Conservation (phyloP, 2,329 filamentous ascomycete species). For the Grosmannia huntii region DNA sequence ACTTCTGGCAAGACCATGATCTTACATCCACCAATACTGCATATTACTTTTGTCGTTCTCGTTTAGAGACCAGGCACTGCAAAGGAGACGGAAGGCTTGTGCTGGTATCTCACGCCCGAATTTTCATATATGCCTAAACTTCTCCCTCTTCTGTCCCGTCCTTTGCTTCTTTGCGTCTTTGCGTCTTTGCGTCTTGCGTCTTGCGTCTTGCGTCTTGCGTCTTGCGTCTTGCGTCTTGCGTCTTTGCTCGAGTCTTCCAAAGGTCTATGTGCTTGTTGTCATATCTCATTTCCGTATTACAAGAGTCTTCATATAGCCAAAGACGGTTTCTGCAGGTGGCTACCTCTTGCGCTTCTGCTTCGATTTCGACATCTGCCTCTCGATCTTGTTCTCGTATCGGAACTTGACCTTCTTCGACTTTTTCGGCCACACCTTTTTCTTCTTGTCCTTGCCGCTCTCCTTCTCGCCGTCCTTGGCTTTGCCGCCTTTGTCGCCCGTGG, state of each 20-base stretch:
- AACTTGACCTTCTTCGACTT: conserved; percentile 80
- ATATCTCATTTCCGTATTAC: background rate
- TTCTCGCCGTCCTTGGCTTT: conserved; percentile 20
- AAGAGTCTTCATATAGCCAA: background rate
- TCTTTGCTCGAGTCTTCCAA: background rate
- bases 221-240: too few relatives aligned
- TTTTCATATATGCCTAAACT: background rate
- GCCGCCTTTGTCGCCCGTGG: conserved; percentile 16
- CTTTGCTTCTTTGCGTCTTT: background rate
- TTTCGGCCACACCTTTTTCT: conserved; percentile 32
- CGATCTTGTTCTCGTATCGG: conserved; percentile 78
- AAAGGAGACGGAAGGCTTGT: background rate
- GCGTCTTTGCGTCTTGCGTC: too few relatives aligned
- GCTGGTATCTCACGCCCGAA: background rate
- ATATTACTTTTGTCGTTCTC: conserved; percentile 5
- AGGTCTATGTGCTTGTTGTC: background rate
- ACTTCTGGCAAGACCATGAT: conserved; percentile 6
- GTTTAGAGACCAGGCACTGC: background rate
- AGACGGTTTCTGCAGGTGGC: background rate
- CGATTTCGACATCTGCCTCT: conserved; percentile 60
- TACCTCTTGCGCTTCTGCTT: conserved; percentile 38
- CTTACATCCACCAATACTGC: conserved; percentile 8
- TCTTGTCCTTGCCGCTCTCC: conserved; percentile 22
- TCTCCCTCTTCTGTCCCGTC: background rate
- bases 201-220: too few relatives aligned